phyloP scores from a whole-genome alignment of 495 filamentous ascomycete species.

The Mytilinidion resinicola region DNA sequence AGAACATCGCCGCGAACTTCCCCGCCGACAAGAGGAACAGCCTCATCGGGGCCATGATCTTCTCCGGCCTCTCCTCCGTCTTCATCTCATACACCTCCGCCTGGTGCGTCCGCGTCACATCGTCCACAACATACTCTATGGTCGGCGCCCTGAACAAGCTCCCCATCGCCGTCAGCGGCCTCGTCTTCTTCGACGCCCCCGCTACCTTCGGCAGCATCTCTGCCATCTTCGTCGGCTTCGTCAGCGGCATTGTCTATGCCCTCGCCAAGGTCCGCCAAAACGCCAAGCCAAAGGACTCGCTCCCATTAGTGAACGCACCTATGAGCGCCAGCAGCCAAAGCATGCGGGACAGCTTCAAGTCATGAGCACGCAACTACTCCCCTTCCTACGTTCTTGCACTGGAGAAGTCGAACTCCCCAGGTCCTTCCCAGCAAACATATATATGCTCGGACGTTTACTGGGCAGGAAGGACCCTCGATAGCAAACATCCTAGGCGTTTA shows the following conservation, averaged over 20 bases:
- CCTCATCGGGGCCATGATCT: slow-evolving; percentile 76
- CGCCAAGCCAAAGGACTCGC: slow-evolving; percentile 49
- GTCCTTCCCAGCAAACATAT: no score
- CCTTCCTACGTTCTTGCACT: no score
- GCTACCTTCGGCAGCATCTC: slow-evolving; percentile 88
- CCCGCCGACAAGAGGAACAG: slow-evolving; percentile 66
- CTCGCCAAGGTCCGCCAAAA: slow-evolving; percentile 84
- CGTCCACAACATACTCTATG: slow-evolving; percentile 97
- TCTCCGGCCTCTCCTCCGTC: slow-evolving; percentile 87
- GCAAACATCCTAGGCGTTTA: no score
- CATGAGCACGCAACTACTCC: not conserved
- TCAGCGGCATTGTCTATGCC: slow-evolving; percentile 89
- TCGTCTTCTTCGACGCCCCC: slow-evolving; percentile 91
- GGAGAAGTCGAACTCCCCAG: no score
- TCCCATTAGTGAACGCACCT: slow-evolving; percentile 63
- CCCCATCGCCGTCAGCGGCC: slow-evolving; percentile 81
- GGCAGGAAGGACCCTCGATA: no score
- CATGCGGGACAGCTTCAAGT: slow-evolving; percentile 73
- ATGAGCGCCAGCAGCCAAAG: slow-evolving; percentile 91
- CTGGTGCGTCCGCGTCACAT: slow-evolving; percentile 96
- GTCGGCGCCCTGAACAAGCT: slow-evolving; percentile 97
- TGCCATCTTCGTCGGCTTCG: slow-evolving; percentile 81
- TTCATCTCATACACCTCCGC: slow-evolving; percentile 99
- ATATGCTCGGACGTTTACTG: no score
- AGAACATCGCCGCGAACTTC: slow-evolving; percentile 84